Conservation (phyloP, 2,329 filamentous ascomycete genomes). For the Verticillium alfalfae region DNA sequence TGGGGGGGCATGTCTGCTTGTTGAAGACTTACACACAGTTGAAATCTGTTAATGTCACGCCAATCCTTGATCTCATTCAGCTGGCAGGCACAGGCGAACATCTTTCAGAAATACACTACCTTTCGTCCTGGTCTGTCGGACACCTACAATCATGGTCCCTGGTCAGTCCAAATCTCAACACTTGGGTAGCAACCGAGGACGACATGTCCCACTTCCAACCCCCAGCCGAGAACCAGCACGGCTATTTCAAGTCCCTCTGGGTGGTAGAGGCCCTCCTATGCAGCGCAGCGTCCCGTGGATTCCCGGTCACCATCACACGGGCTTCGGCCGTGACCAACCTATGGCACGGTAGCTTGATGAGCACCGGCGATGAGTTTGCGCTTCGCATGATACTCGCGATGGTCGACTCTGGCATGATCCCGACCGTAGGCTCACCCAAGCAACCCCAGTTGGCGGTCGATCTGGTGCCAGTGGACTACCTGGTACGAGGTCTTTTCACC, state of each 20-base stretch:
- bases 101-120: constrained; percentile 17
- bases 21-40: constrained; percentile 16
- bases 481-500: constrained; percentile 12
- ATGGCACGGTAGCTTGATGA: constrained; percentile 4
- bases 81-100: constrained; percentile 13
- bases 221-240: constrained; percentile 15
- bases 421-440: constrained; percentile 11
- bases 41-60: constrained; percentile 14
- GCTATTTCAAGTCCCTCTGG: constrained; percentile 21
- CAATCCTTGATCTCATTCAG: constrained; percentile 17
- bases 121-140: constrained; percentile 18
- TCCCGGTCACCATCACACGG: constrained; percentile 15
- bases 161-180: constrained; percentile 11
- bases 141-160: constrained; percentile 17
- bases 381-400: constrained; percentile 16
- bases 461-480: constrained; percentile 16
- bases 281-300: constrained; percentile 16
- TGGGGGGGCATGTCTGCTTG: constrained; percentile 19
- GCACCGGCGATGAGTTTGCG: constrained; percentile 16
- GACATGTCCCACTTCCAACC: constrained; percentile 15
- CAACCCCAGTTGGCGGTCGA: constrained; percentile 17
- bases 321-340: constrained; percentile 6
- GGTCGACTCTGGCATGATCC: constrained; percentile 15
- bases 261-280: constrained; percentile 17
- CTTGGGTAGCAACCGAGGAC: constrained; percentile 13